These are phyloP conservation scores for Amphichorda felina DNA, from an alignment of 2,329 filamentous ascomycete species.

Conservation along the genomic window DNA sequence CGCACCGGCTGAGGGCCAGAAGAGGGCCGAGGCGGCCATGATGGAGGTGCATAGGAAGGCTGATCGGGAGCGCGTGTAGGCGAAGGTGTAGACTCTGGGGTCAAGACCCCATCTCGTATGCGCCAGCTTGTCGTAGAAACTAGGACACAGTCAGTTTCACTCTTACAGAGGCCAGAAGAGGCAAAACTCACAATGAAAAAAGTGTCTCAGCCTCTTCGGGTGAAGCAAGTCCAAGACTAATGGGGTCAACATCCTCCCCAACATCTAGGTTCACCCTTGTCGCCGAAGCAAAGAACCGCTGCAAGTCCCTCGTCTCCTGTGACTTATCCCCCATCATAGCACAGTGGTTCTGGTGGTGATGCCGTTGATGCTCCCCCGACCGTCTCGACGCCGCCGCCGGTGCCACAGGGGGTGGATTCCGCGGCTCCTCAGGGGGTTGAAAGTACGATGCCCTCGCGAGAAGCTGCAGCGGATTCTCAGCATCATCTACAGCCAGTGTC, in stretches of 20 bases:
- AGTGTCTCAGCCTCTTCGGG: constrained; percentile 51
- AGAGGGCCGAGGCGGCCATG: constrained; percentile 55
- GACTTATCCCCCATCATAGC: not conserved
- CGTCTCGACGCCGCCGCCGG: not conserved
- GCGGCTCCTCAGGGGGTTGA: constrained; percentile 32
- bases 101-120: constrained; percentile 68
- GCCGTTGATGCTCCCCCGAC: not conserved
- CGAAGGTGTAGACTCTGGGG: constrained; percentile 50
- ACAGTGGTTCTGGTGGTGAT: not conserved
- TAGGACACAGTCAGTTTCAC: constrained; percentile 14
- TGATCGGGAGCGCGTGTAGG: constrained; percentile 55
- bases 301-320: constrained; percentile 30
- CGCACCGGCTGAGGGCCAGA: constrained; percentile 50
- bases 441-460: constrained; percentile 63
- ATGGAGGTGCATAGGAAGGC: constrained; percentile 63
- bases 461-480: constrained; percentile 63
- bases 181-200: constrained; percentile 45
- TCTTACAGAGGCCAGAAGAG: not conserved
- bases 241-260: constrained; percentile 53
- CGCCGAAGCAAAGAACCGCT: constrained; percentile 52
- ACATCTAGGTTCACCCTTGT: constrained; percentile 51
- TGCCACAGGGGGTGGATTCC: not conserved
- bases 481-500: constrained; percentile 54
- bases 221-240: constrained; percentile 58
- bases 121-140: constrained; percentile 57